Percentiles rank a stretch among this genome's conserved stretches.
phyloP scores from a whole-genome alignment of 2,329 filamentous ascomycete species.

The Alternaria ethzedia region DNA sequence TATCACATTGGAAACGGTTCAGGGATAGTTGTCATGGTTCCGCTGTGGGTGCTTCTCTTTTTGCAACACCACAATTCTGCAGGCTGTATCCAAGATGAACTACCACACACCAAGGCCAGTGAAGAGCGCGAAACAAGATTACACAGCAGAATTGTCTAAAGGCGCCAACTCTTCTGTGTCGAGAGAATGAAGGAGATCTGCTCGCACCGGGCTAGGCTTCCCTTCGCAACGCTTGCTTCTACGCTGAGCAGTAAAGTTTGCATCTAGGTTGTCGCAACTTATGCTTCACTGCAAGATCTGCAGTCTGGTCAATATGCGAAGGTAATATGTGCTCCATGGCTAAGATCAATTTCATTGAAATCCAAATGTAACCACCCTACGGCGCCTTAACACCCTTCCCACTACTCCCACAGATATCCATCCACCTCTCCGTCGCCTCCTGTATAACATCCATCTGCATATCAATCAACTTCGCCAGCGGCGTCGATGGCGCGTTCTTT shows the following conservation, averaged over 20 bases:
- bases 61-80: not conserved
- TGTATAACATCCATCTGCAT: constrained; percentile 54
- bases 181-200: not conserved
- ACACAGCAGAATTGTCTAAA: not conserved
- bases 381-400: constrained; percentile 47
- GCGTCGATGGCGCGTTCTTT: constrained; percentile 44
- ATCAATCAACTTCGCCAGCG: constrained; percentile 51
- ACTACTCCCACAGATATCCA: constrained; percentile 56
- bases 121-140: fast-evolving
- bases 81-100: fast-evolving
- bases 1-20: not conserved
- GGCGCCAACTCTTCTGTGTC: not conserved
- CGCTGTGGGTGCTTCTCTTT: not conserved
- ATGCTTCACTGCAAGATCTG: not conserved
- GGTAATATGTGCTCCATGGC: fast-evolving
- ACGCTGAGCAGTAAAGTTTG: not conserved
- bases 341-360: not conserved
- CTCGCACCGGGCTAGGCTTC: not conserved
- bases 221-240: not conserved
- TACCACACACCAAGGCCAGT: not conserved
- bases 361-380: not conserved
- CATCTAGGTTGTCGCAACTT: not conserved
- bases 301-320: not conserved
- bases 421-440: constrained; percentile 55
- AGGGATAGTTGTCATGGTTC: fast-evolving